Base-by-base conservation (phyloP, 1,284 basidiomycete genomes). In the Leccinum fallax region DNA sequence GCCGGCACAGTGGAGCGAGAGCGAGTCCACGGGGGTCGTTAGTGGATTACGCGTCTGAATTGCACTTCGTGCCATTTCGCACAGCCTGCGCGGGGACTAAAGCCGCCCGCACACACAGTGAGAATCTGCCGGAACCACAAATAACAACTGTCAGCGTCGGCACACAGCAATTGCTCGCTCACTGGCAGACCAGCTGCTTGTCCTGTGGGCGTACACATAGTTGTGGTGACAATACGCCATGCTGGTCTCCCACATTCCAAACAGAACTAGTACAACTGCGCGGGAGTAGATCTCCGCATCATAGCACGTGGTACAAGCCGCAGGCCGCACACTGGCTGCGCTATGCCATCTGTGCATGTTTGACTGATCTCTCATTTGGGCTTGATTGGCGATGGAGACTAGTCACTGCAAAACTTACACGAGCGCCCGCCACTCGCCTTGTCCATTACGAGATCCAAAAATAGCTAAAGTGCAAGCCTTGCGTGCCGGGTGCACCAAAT, bases 61-160 rank as follows among this genome's bases (percentile, higher is more conserved):
- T 43, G 53, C 24, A 11, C 55, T 28, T 3, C 43, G 56, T 16
- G 32, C 30, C 36, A 48, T 30, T 55, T 61, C 53, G 58, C 70
- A 71, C 73, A 71, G 70, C 69, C 55, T 57, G 26, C 16, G 38
- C 66, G 68, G 67, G 46, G 58, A 67, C 62, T 43, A 16, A 60
- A 66, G 60, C 69, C 72, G 69, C 59, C 60, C 19, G 61, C 61
- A 28, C 58, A 58, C 60, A 68, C 73, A 60, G 66, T 72, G 73
- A 66, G 66, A 63, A 68, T 66, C 71, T 46, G 49, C 62, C 61
- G 66, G 57, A 66, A 60, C 68, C 57, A 62, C 55, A 48, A 40
- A 46, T 58, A 57, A 53, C 46, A 66, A 60, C 59, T 62, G 48
- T 61, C 58, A 40, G 70, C 48, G 51, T 62, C 34, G 53, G 61